Evolutionary conservation across 768 basidiomycete species (phyloP), one percentile per base, ranked within the genome.

Genomic region (Tulasnella sp.): DNA sequence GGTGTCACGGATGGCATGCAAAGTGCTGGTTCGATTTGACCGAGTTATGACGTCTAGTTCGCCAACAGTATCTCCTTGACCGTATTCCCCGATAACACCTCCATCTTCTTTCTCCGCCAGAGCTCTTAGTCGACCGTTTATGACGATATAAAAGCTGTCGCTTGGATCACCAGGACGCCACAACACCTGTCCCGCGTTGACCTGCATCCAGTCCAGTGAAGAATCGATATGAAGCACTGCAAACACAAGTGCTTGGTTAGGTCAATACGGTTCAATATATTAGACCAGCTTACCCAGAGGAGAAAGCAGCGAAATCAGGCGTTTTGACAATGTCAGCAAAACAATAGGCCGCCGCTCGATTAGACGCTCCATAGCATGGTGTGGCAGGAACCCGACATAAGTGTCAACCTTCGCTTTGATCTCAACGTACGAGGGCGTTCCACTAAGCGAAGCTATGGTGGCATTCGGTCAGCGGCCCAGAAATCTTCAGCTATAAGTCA

Each of bases 151-250:
- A 86, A 99, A 98, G 83, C 96, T 97, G 84, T 98, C 95, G 82
- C 97, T 96, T 73, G 87, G 88, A 81, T 99, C 98, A 44, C 93
- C 92, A 44, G 96, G 93, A 44, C 97, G 90, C 93, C 97, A 99
- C 41, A 97, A 88, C 64, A 98, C 96, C 86, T 99, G 96, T 1
- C 98, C 96, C 0, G 96, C 96, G 82, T 93, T 93, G 9, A 97
- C 95, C 86, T 99, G 98, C 91, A 96, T 94, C 98, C 98, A 99
- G 84, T 99, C 98, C 82, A 99, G 88, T 0, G 96, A 95, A 0
- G 96, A 93, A 85, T 99, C 98, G 79, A 99, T 97, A 85, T 99
- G 98, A 22, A 98, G 88, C 9, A 99, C 97, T 97, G 81, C 11
- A 28, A 20, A 31, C 3, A 54, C 75, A 24, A 11, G 44, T 40